A percentile compares a stretch with the other conserved stretches of the same genome.
Evolutionary conservation across 371 early-diverging fungal genomes (phyloP).

Genomic region (Globomyces sp.): DNA sequence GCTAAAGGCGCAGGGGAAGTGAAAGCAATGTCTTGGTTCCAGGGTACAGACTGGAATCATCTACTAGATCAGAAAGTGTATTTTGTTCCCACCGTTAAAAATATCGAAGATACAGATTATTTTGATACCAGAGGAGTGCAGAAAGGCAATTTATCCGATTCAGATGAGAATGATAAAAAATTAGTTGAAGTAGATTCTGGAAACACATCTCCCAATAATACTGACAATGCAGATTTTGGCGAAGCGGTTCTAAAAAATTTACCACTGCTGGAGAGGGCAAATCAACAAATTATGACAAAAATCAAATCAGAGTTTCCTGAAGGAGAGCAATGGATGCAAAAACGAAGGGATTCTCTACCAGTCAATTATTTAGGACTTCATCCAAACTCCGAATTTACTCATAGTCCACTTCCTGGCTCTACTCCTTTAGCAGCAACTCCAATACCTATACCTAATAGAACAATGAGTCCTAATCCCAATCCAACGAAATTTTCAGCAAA

Average conservation of each 20-base stretch:
- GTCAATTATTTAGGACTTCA: neutral
- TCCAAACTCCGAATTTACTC: neutral
- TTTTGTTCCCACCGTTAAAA: conserved; percentile 80
- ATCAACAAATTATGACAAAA: conserved; percentile 61
- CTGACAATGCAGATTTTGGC: conserved; percentile 69
- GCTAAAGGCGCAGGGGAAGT: conserved; percentile 67
- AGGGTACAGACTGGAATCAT: conserved; percentile 82
- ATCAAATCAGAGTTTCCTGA: conserved; percentile 36
- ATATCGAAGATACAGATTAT: conserved; percentile 86
- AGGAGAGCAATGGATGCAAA: conserved; percentile 22
- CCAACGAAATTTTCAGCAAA: neutral
- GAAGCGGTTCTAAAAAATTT: conserved; percentile 90
- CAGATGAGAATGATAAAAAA: conserved; percentile 24
- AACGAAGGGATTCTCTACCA: conserved; percentile 20
- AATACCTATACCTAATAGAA: neutral
- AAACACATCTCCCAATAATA: conserved; percentile 1
- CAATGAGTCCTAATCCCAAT: neutral
- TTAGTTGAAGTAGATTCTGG: neutral
- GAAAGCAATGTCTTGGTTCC: conserved; percentile 87
- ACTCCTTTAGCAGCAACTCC: neutral
- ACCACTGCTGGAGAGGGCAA: conserved; percentile 83
- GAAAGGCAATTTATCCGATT: conserved; percentile 25
- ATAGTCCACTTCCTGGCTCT: neutral
- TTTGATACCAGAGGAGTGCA: conserved; percentile 82
- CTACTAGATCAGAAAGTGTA: conserved; percentile 67